Percentiles rank a stretch among this genome's conserved stretches.
Conservation (phyloP, 1,284 basidiomycete species). For the Microbotryum silenes-acaulis region DNA sequence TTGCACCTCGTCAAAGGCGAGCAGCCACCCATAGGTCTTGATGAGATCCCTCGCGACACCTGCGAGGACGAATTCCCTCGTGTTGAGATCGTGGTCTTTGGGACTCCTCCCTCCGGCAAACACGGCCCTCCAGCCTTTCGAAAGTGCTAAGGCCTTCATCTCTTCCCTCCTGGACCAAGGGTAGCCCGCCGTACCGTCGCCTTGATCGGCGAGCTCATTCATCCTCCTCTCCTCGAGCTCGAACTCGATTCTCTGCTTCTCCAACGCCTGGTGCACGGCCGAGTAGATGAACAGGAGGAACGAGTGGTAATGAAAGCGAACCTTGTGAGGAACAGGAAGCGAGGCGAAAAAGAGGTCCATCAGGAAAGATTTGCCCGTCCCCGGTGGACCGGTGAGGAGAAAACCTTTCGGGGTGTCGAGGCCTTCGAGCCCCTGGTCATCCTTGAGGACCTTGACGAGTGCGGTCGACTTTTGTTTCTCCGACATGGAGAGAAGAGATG, state of each 20-base stretch:
- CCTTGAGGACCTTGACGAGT: slow-evolving; percentile 51
- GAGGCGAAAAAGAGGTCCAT: slow-evolving; percentile 59
- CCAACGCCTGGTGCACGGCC: slow-evolving; percentile 42
- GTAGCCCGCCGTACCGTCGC: slow-evolving; percentile 29
- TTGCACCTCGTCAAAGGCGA: slow-evolving; percentile 64
- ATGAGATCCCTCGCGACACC: slow-evolving; percentile 48
- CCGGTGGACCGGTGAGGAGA: slow-evolving; percentile 49
- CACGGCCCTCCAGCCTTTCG: slow-evolving; percentile 39
- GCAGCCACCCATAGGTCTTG: slow-evolving; percentile 50
- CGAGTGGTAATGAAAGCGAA: slow-evolving; percentile 59
- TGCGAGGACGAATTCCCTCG: slow-evolving; percentile 40
- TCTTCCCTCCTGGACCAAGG: slow-evolving; percentile 35
- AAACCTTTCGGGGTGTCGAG: slow-evolving; percentile 52
- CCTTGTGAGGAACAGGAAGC: slow-evolving; percentile 54
- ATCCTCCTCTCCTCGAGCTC: slow-evolving; percentile 39
- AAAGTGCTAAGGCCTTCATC: slow-evolving; percentile 34
- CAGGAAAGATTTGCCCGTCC: slow-evolving; percentile 54
- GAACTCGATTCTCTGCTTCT: slow-evolving; percentile 41
- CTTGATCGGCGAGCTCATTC: slow-evolving; percentile 27
- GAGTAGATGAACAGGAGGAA: slow-evolving; percentile 62
- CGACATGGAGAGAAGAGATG: slow-evolving; percentile 6
- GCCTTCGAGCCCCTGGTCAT: slow-evolving; percentile 54
- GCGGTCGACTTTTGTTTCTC: slow-evolving; percentile 33
- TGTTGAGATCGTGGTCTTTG: slow-evolving; percentile 44
- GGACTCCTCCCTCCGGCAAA: slow-evolving; percentile 45